phyloP scores from a whole-genome alignment of 78 protist species.

The Dictyostelium intermedium region DNA sequence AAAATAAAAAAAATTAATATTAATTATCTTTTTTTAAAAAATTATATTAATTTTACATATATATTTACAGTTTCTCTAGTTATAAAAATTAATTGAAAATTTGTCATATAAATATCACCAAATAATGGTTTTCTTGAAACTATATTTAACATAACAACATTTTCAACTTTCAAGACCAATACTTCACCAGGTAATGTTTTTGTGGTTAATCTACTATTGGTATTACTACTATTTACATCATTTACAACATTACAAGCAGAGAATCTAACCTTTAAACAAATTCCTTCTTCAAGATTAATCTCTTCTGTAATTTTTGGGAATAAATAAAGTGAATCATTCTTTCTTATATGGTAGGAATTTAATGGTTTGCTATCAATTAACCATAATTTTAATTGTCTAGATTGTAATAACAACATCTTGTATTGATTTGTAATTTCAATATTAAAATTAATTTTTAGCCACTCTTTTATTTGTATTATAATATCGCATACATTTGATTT shows the following conservation, averaged over 20 bases:
- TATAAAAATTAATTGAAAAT: slow-evolving; percentile 29
- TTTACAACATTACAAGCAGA: not conserved
- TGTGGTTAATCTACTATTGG: not conserved
- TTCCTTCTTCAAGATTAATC: slow-evolving; percentile 14
- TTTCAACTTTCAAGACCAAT: slow-evolving; percentile 15
- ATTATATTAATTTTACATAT: not conserved
- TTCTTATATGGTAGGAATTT: slow-evolving; percentile 4
- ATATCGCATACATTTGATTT: slow-evolving; percentile 7
- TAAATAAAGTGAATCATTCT: slow-evolving; percentile 18
- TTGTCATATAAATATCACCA: slow-evolving; percentile 32
- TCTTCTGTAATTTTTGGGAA: slow-evolving; percentile 25
- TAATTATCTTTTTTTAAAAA: not conserved
- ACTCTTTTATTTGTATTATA: not conserved
- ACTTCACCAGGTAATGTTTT: slow-evolving; percentile 25
- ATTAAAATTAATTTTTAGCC: not conserved
- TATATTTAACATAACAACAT: not conserved
- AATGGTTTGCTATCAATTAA: slow-evolving; percentile 28
- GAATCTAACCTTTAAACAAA: slow-evolving; percentile 27
- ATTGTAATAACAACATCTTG: not conserved
- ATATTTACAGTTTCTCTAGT: not conserved
- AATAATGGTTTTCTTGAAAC: not conserved
- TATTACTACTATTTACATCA: not conserved
- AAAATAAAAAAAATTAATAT: not conserved
- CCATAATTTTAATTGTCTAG: slow-evolving; percentile 11
- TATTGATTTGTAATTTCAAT: slow-evolving; percentile 1